A percentile compares a stretch with the other conserved stretches of the same genome.
phyloP scores from a whole-genome alignment of 805 yeast genomes.

The Kodamaea jinghongensis region DNA sequence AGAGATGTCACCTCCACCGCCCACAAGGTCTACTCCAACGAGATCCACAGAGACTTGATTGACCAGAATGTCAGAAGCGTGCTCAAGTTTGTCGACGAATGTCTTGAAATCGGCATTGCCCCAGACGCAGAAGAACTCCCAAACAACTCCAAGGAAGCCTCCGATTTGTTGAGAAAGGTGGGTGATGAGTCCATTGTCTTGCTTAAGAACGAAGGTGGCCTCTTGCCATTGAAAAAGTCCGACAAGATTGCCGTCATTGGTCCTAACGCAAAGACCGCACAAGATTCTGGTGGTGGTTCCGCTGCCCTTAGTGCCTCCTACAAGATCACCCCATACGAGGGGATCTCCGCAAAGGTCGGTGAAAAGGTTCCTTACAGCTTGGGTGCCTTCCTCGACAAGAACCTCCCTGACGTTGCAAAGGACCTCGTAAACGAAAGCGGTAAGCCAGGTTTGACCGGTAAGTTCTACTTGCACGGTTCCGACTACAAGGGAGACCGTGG shows the following conservation, averaged over 20 bases:
- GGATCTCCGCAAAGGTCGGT: conserved; percentile 34
- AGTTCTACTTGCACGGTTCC: conserved; percentile 24
- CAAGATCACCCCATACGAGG: conserved; percentile 47
- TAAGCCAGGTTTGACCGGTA: conserved; percentile 23
- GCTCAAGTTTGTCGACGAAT: conserved; percentile 46
- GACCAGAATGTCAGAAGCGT: conserved; percentile 50
- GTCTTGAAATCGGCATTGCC: conserved; percentile 40
- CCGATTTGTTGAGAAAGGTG: conserved; percentile 13
- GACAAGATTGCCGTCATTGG: conserved; percentile 54
- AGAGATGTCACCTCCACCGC: conserved; percentile 41
- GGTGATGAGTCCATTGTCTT: conserved; percentile 53
- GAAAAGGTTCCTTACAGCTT: conserved; percentile 27
- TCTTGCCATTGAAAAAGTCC: conserved; percentile 44
- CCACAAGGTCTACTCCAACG: conserved; percentile 42
- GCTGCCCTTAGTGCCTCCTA: conserved; percentile 51
- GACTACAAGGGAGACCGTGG: conserved; percentile 15
- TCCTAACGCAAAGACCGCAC: conserved; percentile 51
- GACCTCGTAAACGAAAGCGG: conserved; percentile 22
- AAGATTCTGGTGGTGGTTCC: conserved; percentile 62
- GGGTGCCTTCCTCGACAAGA: conserved; percentile 33
- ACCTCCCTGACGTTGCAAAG: conserved; percentile 28
- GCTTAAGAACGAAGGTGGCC: conserved; percentile 48
- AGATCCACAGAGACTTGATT: conserved; percentile 38
- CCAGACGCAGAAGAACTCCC: conserved; percentile 30
- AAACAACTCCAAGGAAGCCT: conserved; percentile 39